phyloP scores from a whole-genome alignment of 768 basidiomycete genomes.

The Inosperma sp. region DNA sequence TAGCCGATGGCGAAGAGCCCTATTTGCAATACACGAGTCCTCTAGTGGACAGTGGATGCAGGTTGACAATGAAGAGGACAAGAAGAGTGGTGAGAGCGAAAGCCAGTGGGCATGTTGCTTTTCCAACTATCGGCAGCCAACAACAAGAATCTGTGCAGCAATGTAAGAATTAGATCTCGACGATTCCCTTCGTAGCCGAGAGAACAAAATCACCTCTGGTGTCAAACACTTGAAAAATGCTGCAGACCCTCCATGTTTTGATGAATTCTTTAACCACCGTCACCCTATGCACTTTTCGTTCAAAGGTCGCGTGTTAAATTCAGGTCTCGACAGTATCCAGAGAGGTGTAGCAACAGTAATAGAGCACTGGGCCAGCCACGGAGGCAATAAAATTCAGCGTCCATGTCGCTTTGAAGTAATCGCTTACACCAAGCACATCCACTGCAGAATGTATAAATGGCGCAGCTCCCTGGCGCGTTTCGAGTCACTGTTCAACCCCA shows the following conservation, averaged over 20 bases:
- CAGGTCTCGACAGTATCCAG: conserved; percentile 96
- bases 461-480: conserved; percentile 93
- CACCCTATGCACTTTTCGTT: conserved; percentile 72
- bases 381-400: conserved; percentile 95
- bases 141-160: conserved; percentile 80
- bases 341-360: conserved; percentile 95
- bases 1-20: no score
- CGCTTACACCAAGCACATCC: conserved; percentile 79
- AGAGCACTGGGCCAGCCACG: conserved; percentile 84
- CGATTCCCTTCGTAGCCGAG: background rate
- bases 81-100: no score
- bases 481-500: conserved; percentile 99
- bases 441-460: conserved; percentile 67
- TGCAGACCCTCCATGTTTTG: conserved; percentile 71
- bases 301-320: conserved; percentile 98
- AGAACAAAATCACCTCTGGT: conserved; percentile 77
- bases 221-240: conserved; percentile 98
- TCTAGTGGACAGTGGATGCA: no score
- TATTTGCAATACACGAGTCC: no score
- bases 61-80: no score
- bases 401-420: conserved; percentile 97
- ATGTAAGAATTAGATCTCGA: no score
- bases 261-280: conserved; percentile 82
- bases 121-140: no score
- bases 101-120: no score